phyloP scores from a whole-genome alignment of 2,329 filamentous ascomycete species.

The Colletotrichum lentis region DNA sequence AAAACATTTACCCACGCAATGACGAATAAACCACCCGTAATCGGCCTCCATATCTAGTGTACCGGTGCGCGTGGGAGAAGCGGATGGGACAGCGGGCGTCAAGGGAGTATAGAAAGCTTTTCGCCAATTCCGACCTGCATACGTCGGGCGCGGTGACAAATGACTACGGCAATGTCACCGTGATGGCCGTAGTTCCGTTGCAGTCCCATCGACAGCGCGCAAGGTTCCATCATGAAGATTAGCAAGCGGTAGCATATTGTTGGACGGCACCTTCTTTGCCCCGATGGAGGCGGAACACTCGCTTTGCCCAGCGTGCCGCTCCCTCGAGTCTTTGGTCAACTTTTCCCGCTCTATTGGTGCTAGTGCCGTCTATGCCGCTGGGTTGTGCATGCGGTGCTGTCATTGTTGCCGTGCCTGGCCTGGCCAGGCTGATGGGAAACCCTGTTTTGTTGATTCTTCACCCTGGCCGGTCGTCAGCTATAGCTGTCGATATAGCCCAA shows the following conservation, averaged over 20 bases:
- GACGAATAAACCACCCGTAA: not conserved
- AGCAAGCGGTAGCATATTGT: not conserved
- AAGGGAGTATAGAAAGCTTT: not conserved
- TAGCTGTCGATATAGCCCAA: conserved; percentile 4
- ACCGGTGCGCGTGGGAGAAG: conserved; percentile 7
- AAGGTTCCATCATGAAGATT: not conserved
- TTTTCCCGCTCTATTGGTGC: not conserved
- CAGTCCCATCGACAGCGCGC: not conserved
- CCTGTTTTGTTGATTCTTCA: conserved; percentile 25
- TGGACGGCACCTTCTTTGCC: not conserved
- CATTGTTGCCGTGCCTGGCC: conserved; percentile 12
- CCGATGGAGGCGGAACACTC: conserved; percentile 5
- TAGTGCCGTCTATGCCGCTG: conserved; percentile 12
- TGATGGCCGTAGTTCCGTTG: not conserved
- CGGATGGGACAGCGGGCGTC: not conserved
- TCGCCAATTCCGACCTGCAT: conserved; percentile 27
- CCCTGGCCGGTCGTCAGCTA: not conserved
- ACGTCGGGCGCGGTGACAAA: conserved; percentile 13
- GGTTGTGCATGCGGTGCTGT: conserved; percentile 29
- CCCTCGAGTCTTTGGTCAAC: not conserved
- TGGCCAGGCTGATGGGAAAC: conserved; percentile 29
- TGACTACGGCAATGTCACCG: conserved; percentile 6
- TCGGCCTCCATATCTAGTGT: conserved; percentile 5
- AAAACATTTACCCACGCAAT: not conserved
- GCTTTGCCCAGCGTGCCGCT: not conserved